Evolutionary conservation across 2,329 filamentous ascomycete genomes (phyloP).

Genomic region (Arthrobotrys entomopaga): DNA sequence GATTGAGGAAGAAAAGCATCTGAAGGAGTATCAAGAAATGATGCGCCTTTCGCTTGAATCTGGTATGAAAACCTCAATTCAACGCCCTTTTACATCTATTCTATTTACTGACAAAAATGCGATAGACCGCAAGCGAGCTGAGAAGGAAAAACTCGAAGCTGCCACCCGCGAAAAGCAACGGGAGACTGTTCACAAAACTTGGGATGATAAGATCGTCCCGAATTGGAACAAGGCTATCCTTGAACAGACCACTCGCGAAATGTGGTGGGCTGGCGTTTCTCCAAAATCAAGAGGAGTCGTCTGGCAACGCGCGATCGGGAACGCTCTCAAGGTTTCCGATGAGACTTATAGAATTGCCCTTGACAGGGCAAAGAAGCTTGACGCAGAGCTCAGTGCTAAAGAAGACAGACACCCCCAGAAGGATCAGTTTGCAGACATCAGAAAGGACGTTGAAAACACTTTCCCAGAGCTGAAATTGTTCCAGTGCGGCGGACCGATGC

Average conservation of each 20-base stretch:
- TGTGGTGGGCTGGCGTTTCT: conserved; percentile 84
- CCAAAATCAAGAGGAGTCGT: conserved; percentile 75
- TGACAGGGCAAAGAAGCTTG: conserved; percentile 72
- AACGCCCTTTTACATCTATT: neutral
- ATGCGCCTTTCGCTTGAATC: conserved; percentile 70
- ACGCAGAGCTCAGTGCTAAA: conserved; percentile 67
- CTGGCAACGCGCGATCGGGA: conserved; percentile 78
- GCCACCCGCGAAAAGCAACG: conserved; percentile 64
- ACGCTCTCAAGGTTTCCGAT: conserved; percentile 74
- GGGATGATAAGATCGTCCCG: conserved; percentile 80
- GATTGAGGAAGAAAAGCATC: conserved; percentile 86
- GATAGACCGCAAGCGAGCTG: conserved; percentile 62
- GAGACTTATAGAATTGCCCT: conserved; percentile 77
- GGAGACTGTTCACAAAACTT: conserved; percentile 69
- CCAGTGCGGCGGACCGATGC: conserved; percentile 68
- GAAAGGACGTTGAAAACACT: conserved; percentile 69
- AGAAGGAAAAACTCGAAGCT: conserved; percentile 63
- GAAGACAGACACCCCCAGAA: conserved; percentile 58
- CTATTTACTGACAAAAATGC: conserved; percentile 15
- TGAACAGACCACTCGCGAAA: conserved; percentile 75
- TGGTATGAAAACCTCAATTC: conserved; percentile 59
- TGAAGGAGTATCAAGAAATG: conserved; percentile 87
- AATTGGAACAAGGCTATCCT: conserved; percentile 78
- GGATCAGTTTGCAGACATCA: conserved; percentile 62
- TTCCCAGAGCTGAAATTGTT: conserved; percentile 68